Conservation (phyloP, 2,329 filamentous ascomycete species). For the Exserohilum turcica region DNA sequence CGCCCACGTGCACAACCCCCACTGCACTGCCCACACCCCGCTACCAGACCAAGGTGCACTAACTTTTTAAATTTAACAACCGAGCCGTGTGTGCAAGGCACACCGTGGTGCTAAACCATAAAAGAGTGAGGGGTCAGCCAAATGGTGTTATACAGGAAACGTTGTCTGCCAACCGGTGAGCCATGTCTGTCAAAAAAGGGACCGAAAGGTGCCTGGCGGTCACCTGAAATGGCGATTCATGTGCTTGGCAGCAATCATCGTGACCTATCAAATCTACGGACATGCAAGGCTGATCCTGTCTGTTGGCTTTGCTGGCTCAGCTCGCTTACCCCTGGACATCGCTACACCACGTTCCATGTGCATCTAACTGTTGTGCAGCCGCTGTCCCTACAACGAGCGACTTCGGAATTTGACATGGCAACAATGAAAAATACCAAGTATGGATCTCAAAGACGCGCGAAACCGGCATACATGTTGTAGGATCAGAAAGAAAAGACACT, state of each 20-base stretch:
- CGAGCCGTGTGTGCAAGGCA: conserved; percentile 1
- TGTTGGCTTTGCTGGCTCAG: conserved; percentile 2
- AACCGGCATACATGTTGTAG: background rate
- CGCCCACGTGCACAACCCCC: conserved; percentile 11
- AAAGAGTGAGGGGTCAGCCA: background rate
- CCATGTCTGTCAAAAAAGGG: background rate
- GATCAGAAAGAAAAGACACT: background rate
- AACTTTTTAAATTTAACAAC: background rate
- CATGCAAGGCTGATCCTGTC: conserved; percentile 3
- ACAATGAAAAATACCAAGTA: background rate
- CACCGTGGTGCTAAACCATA: background rate
- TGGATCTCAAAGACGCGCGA: background rate
- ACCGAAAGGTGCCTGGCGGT: conserved; percentile 6
- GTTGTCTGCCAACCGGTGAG: conserved; percentile 5
- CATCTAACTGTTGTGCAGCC: background rate
- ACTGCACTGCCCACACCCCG: background rate
- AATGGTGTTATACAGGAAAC: background rate
- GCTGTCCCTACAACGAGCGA: conserved; percentile 1
- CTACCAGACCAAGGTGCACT: background rate
- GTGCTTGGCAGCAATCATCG: background rate
- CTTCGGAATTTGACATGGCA: background rate
- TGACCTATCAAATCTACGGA: conserved; percentile 3
- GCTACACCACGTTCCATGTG: background rate
- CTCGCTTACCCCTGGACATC: conserved; percentile 13
- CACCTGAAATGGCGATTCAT: conserved; percentile 3